These are phyloP conservation scores for Saccharomyces hybrid DNA, from an alignment of 1,139 yeast genomes.

Conservation along the genomic window DNA sequence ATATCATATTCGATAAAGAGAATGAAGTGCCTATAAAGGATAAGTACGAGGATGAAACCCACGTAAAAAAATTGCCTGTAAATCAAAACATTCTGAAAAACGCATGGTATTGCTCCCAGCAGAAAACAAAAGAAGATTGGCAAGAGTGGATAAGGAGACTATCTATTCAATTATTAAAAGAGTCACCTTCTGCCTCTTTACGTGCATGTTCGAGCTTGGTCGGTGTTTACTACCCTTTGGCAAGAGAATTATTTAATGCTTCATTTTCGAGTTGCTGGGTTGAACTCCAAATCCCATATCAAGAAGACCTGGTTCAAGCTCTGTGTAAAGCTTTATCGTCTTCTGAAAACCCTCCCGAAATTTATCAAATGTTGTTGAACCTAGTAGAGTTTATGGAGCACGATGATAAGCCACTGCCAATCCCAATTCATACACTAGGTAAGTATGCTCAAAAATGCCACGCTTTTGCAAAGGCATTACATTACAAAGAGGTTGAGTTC, in stretches of 20 bases:
- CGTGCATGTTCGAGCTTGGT: constrained; percentile 92
- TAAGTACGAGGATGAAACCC: constrained; percentile 57
- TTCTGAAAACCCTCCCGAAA: constrained; percentile 92
- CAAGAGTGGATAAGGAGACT: constrained; percentile 91
- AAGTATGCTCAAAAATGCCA: constrained; percentile 93
- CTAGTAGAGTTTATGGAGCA: constrained; percentile 97
- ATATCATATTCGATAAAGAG: constrained; percentile 62
- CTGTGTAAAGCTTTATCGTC: constrained; percentile 82
- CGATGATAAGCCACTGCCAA: constrained; percentile 88
- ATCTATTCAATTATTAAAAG: constrained; percentile 77
- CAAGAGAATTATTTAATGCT: constrained; percentile 86
- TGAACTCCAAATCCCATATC: constrained; percentile 84
- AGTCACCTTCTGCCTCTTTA: constrained; percentile 90
- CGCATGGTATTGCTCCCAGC: constrained; percentile 89
- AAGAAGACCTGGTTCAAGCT: constrained; percentile 81
- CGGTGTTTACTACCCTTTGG: constrained; percentile 78
- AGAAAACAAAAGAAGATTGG: constrained; percentile 93
- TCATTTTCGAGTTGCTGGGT: constrained; percentile 96
- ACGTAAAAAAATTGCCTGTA: constrained; percentile 65
- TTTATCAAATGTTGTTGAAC: constrained; percentile 79
- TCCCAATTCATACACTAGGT: constrained; percentile 80
- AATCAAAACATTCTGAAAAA: constrained; percentile 42
- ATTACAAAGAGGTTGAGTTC: constrained; percentile 90
- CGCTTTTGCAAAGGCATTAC: constrained; percentile 95
- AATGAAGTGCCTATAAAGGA: constrained; percentile 52